phyloP scores from a whole-genome alignment of 495 filamentous ascomycete species.

The Hypomontagnella monticulosa region DNA sequence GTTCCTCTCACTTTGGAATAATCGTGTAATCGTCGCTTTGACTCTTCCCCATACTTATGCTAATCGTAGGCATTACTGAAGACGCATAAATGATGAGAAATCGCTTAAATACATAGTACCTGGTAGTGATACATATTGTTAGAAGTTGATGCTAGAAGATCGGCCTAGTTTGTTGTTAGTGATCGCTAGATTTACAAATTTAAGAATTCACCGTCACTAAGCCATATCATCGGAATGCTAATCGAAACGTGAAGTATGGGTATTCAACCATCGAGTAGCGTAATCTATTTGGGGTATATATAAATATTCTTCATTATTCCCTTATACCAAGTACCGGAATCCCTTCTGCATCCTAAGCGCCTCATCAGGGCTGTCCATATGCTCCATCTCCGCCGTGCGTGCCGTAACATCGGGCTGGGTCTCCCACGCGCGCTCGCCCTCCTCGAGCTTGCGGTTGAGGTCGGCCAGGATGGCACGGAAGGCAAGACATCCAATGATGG shows the following conservation, averaged over 20 bases:
- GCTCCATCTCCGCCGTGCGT: slow-evolving; percentile 34
- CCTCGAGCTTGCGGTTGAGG: slow-evolving; percentile 75
- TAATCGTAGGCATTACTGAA: too few relatives aligned
- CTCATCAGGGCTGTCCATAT: slow-evolving; percentile 34
- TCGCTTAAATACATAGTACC: too few relatives aligned
- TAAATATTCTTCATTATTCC: neutral
- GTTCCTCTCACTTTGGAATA: too few relatives aligned
- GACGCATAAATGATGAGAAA: too few relatives aligned
- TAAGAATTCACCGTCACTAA: too few relatives aligned
- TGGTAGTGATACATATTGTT: too few relatives aligned
- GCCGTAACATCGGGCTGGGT: slow-evolving; percentile 36
- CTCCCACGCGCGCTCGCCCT: slow-evolving; percentile 46
- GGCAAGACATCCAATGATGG: slow-evolving; percentile 52
- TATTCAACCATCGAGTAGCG: slow-evolving; percentile 16
- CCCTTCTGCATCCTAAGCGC: slow-evolving; percentile 39
- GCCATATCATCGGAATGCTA: too few relatives aligned
- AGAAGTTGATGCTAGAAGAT: too few relatives aligned
- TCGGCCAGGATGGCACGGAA: slow-evolving; percentile 69
- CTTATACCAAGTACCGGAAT: slow-evolving; percentile 41
- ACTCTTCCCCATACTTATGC: too few relatives aligned
- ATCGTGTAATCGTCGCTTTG: too few relatives aligned
- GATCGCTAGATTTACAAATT: too few relatives aligned
- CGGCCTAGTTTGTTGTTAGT: too few relatives aligned
- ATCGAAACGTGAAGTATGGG: slow-evolving; percentile 4
- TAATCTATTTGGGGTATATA: slow-evolving; percentile 5